Evolutionary conservation across 2,329 filamentous ascomycete genomes (phyloP).

Genomic region (Fusarium sp.): DNA sequence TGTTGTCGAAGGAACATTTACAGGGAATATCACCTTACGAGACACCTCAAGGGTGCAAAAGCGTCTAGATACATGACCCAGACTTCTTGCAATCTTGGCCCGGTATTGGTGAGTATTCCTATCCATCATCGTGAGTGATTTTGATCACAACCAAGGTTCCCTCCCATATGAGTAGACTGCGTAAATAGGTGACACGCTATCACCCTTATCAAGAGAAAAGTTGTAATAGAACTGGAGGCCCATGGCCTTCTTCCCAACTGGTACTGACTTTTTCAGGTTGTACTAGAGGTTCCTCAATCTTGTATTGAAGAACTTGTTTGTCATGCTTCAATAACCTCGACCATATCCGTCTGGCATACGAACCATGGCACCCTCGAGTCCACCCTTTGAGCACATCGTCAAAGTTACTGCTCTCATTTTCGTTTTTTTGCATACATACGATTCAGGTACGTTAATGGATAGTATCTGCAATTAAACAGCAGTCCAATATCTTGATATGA

Average conservation of each 20-base stretch:
- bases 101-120: neutral
- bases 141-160: neutral
- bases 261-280: neutral
- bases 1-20: neutral
- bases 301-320: neutral
- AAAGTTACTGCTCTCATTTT: neutral
- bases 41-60: neutral
- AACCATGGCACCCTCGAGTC: neutral
- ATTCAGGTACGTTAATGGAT: neutral
- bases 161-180: neutral
- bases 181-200: neutral
- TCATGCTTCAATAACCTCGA: neutral
- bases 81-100: neutral
- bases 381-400: neutral
- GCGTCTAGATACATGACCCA: neutral
- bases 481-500: neutral
- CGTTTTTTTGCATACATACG: neutral
- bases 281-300: neutral
- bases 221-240: neutral
- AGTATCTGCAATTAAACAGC: neutral
- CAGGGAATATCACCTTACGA: neutral
- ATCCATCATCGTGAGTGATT: neutral
- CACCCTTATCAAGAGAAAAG: neutral
- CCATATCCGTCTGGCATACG: neutral
- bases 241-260: neutral